phyloP scores from a whole-genome alignment of 2,329 filamentous ascomycete genomes.

The Claviceps africana region DNA sequence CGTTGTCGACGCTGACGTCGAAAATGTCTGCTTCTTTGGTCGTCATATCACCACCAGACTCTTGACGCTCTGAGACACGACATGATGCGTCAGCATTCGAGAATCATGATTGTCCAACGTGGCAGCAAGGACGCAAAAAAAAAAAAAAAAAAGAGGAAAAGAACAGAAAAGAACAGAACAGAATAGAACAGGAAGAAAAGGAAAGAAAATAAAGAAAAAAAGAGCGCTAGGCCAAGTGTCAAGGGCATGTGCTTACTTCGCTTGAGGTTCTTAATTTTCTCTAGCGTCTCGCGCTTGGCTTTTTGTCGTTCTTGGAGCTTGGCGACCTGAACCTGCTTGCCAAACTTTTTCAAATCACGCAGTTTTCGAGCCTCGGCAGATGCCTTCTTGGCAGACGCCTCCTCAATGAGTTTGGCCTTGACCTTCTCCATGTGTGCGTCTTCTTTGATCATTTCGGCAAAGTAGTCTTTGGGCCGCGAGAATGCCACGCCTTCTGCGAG shows the following conservation, averaged over 20 bases:
- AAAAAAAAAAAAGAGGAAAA: too few relatives aligned
- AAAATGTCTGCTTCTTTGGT: slow-evolving; percentile 78
- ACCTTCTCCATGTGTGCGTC: slow-evolving; percentile 98
- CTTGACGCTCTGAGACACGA: slow-evolving; percentile 63
- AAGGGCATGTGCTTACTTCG: slow-evolving; percentile 73
- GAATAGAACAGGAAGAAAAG: too few relatives aligned
- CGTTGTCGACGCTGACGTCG: slow-evolving; percentile 70
- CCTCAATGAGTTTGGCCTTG: slow-evolving; percentile 82
- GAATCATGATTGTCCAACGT: too few relatives aligned
- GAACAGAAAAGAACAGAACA: too few relatives aligned
- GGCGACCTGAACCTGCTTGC: slow-evolving; percentile 93
- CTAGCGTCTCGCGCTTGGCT: slow-evolving; percentile 81
- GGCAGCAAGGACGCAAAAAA: neutral
- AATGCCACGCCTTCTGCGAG: slow-evolving; percentile 76
- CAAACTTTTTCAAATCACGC: slow-evolving; percentile 96
- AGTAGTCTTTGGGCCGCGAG: slow-evolving; percentile 83
- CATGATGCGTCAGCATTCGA: neutral
- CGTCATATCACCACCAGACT: slow-evolving; percentile 44
- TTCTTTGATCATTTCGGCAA: slow-evolving; percentile 97
- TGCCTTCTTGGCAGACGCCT: slow-evolving; percentile 85
- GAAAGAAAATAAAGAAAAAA: too few relatives aligned
- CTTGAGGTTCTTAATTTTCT: slow-evolving; percentile 92
- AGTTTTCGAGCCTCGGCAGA: slow-evolving; percentile 80
- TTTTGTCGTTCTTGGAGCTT: slow-evolving; percentile 91
- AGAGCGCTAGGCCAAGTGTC: too few relatives aligned